Conservation (phyloP, 192 early-diverging fungal genomes). For the Rhizophagus sp. region DNA sequence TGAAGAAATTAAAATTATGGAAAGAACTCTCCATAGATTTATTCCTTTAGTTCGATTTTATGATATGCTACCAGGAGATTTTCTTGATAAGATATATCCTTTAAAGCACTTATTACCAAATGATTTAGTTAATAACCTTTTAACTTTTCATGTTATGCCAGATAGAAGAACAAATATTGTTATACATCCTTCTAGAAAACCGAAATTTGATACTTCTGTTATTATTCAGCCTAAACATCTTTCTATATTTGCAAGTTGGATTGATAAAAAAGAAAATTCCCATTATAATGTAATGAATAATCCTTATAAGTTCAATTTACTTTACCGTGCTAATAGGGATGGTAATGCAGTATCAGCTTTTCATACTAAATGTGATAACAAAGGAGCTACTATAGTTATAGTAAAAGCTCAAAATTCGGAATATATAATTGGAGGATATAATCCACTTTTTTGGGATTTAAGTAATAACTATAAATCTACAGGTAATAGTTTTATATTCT, state of each 20-base stretch:
- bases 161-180: too few relatives aligned
- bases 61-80: too few relatives aligned
- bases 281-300: not conserved
- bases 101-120: too few relatives aligned
- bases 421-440: not conserved
- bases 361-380: not conserved
- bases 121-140: too few relatives aligned
- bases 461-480: not conserved
- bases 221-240: too few relatives aligned
- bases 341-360: not conserved
- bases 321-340: constrained; percentile 6
- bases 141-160: too few relatives aligned
- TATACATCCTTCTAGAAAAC: too few relatives aligned
- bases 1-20: too few relatives aligned
- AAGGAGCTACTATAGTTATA: not conserved
- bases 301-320: not conserved
- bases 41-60: too few relatives aligned
- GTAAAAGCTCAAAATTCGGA: not conserved
- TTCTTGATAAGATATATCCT: too few relatives aligned
- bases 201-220: too few relatives aligned
- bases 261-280: not conserved
- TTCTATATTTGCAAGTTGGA: not conserved
- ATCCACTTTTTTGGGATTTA: not conserved
- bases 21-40: too few relatives aligned
- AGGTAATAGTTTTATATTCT: not conserved